phyloP scores from a whole-genome alignment of 2,329 filamentous ascomycete species.

The Fusarium lateritium region DNA sequence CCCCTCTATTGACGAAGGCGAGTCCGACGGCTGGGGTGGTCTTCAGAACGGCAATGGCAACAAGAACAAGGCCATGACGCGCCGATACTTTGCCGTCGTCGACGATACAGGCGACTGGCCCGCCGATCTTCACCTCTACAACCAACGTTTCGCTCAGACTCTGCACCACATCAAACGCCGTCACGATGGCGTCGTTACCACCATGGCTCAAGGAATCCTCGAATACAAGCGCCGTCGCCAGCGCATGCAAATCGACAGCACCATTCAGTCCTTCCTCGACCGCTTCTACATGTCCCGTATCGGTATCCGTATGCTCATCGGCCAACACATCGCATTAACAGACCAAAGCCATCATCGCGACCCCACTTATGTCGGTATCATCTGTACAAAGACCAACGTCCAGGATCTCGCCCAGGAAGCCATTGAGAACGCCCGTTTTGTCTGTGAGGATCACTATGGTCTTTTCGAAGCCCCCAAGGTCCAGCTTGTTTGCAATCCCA shows the following conservation, averaged over 20 bases:
- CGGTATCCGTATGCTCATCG: conserved; percentile 98
- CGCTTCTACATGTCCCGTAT: conserved; percentile 99
- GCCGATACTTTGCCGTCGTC: conserved; percentile 88
- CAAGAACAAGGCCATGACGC: conserved; percentile 65
- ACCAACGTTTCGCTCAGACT: conserved; percentile 88
- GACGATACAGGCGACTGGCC: conserved; percentile 94
- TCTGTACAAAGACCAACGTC: conserved; percentile 98
- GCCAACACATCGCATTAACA: conserved; percentile 96
- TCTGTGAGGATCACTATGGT: conserved; percentile 98
- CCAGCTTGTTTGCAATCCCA: conserved; percentile 93
- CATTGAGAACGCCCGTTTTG: conserved; percentile 98
- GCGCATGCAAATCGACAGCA: conserved; percentile 97
- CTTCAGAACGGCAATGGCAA: conserved; percentile 62
- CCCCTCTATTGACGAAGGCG: conserved; percentile 87
- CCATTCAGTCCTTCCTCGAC: conserved; percentile 97
- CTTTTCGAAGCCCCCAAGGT: conserved; percentile 97
- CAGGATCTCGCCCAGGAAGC: conserved; percentile 95
- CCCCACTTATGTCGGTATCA: conserved; percentile 96
- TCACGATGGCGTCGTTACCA: conserved; percentile 97
- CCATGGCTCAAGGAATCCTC: conserved; percentile 96
- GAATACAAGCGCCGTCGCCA: conserved; percentile 98
- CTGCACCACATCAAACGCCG: conserved; percentile 95
- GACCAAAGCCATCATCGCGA: conserved; percentile 92
- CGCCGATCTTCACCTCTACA: conserved; percentile 93
- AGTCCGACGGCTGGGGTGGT: conserved; percentile 76